Conservation (phyloP, 352 stramenopile genomes). For the Phytophthora boehmeriae region DNA sequence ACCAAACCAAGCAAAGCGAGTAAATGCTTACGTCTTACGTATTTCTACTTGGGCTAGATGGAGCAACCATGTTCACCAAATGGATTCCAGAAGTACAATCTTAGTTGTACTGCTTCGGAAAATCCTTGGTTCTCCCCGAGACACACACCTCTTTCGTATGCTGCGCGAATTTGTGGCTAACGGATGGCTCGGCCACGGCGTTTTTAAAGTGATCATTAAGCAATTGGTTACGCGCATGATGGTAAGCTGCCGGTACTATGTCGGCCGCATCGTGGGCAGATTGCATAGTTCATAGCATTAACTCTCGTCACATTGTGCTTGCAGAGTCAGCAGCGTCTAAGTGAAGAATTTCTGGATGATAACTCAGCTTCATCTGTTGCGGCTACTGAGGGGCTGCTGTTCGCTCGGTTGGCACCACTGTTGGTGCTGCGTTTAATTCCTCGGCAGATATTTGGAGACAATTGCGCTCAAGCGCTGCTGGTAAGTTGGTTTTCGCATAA, state of each 20-base stretch:
- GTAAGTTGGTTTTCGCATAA: slow-evolving; percentile 19
- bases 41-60: slow-evolving; percentile 30
- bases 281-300: background rate
- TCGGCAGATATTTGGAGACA: slow-evolving; percentile 24
- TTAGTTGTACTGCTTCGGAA: slow-evolving; percentile 42
- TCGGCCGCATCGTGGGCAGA: background rate
- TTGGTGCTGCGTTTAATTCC: slow-evolving; percentile 70
- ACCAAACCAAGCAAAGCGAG: background rate
- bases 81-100: slow-evolving; percentile 18
- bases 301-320: background rate
- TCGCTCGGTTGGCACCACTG: slow-evolving; percentile 61
- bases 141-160: slow-evolving; percentile 46
- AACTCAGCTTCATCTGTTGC: slow-evolving; percentile 33
- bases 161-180: slow-evolving; percentile 46
- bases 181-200: slow-evolving; percentile 32
- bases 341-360: slow-evolving; percentile 53
- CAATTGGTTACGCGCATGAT: slow-evolving; percentile 42
- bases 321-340: slow-evolving; percentile 49
- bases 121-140: slow-evolving; percentile 49
- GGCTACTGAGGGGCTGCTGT: slow-evolving; percentile 57
- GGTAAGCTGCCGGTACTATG: slow-evolving; percentile 28
- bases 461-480: slow-evolving; percentile 7
- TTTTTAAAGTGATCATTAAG: slow-evolving; percentile 28
- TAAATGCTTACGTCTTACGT: background rate
- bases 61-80: slow-evolving; percentile 22